Percentiles rank a stretch among this genome's conserved stretches.
Evolutionary conservation across 2,329 filamentous ascomycete genomes (phyloP).

Genomic region (Pyrenophora tritici-repentis): DNA sequence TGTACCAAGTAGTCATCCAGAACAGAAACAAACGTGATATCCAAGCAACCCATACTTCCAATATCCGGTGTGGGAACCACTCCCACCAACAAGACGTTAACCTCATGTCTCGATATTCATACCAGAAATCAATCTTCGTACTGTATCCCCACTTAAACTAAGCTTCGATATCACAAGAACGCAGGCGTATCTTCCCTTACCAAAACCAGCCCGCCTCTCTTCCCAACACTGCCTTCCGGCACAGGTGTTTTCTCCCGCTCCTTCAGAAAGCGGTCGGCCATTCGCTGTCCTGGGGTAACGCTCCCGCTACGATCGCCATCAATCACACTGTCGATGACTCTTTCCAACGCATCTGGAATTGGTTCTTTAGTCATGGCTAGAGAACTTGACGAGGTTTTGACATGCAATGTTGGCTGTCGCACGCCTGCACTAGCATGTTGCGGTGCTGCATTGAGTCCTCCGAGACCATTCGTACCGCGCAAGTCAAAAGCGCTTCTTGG

Average conservation of each 20-base stretch:
- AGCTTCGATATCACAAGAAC: constrained; percentile 18
- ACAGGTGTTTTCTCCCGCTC: constrained; percentile 18
- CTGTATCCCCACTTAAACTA: too few species aligned
- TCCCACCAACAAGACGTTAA: too few species aligned
- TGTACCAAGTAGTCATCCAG: neutral
- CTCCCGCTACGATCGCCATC: constrained; percentile 17
- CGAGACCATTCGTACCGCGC: constrained; percentile 12
- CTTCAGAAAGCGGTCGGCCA: constrained; percentile 40
- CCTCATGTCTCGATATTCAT: neutral
- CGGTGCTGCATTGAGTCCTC: neutral
- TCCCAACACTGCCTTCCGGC: neutral
- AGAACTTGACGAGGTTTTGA: constrained; percentile 17
- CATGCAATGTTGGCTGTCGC: constrained; percentile 6
- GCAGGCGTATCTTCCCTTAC: constrained; percentile 31
- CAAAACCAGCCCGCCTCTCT: constrained; percentile 12
- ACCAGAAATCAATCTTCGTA: neutral
- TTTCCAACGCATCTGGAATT: constrained; percentile 13
- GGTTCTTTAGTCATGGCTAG: constrained; percentile 25
- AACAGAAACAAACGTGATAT: neutral
- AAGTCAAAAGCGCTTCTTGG: constrained; percentile 45
- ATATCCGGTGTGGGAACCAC: neutral
- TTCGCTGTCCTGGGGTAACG: constrained; percentile 36
- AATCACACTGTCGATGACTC: constrained; percentile 17
- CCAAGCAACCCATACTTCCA: neutral
- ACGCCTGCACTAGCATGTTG: constrained; percentile 13